phyloP scores from a whole-genome alignment of 2,329 filamentous ascomycete species.

The Aurifilum marmelostoma region DNA sequence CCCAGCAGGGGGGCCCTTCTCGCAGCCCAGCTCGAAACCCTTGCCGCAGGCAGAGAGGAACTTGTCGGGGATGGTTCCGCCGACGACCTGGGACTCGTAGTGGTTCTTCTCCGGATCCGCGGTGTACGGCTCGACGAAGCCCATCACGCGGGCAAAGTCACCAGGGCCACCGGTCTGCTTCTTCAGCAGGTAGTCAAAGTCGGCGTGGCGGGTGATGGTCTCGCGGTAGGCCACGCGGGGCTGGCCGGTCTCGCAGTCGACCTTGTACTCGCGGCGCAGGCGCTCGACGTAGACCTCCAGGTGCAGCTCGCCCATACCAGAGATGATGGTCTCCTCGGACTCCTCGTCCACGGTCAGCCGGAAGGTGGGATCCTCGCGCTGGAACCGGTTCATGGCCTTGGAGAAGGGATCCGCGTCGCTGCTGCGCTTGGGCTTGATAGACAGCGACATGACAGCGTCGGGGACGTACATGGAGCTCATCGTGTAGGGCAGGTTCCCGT shows the following conservation, averaged over 20 bases:
- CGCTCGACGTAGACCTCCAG: conserved; percentile 97
- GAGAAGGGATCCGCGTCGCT: conserved; percentile 93
- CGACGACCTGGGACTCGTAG: conserved; percentile 86
- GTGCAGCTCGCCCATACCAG: conserved; percentile 96
- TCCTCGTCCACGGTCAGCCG: conserved; percentile 89
- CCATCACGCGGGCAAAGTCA: conserved; percentile 91
- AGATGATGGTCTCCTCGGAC: conserved; percentile 96
- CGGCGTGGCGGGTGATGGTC: conserved; percentile 77
- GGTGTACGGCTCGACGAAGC: conserved; percentile 84
- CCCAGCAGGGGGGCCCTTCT: conserved; percentile 89
- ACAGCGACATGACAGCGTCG: conserved; percentile 96
- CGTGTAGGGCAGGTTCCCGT: conserved; percentile 86
- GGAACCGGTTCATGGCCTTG: conserved; percentile 98
- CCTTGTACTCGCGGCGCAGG: conserved; percentile 94
- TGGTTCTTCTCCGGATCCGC: conserved; percentile 72
- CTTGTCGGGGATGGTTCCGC: conserved; percentile 93
- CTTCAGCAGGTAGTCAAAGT: conserved; percentile 92
- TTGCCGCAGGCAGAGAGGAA: conserved; percentile 94
- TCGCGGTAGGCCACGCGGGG: conserved; percentile 97
- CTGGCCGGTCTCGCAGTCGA: conserved; percentile 93
- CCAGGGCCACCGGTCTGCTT: conserved; percentile 95
- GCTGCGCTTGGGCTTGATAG: conserved; percentile 92
- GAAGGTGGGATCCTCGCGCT: conserved; percentile 97
- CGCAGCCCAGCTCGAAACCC: conserved; percentile 82
- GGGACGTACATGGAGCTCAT: conserved; percentile 99